These are phyloP conservation scores for Termitomyces sp. DNA, from an alignment of 768 basidiomycete species.

Conservation along the genomic window DNA sequence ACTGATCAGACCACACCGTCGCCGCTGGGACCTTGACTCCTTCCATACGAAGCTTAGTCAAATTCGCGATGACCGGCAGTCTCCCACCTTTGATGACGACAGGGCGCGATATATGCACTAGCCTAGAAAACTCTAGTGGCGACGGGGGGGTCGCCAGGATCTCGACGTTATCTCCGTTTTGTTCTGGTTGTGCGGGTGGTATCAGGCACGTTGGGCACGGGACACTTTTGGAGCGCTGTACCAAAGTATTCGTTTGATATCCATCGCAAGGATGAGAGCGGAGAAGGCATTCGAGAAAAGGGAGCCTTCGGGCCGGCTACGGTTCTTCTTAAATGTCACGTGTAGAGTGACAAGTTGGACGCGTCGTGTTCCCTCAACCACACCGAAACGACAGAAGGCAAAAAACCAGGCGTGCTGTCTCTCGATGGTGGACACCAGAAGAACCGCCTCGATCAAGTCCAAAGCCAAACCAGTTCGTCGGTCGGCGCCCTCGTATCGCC, in stretches of 20 bases:
- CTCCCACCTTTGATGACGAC: conserved; percentile 62
- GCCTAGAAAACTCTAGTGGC: conserved; percentile 60
- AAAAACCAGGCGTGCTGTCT: background rate
- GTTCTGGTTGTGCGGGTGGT: conserved; percentile 28
- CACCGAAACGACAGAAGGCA: background rate
- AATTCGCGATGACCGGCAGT: background rate
- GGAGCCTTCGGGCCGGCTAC: background rate
- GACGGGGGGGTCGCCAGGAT: conserved; percentile 53
- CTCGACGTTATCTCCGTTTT: conserved; percentile 52
- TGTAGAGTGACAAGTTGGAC: background rate
- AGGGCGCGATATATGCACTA: conserved; percentile 67
- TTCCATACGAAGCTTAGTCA: conserved; percentile 16
- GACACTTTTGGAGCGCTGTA: conserved; percentile 4
- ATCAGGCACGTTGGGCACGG: background rate
- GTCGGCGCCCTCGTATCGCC: conserved; percentile 2
- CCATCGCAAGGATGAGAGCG: conserved; percentile 13
- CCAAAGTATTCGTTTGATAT: conserved; percentile 40
- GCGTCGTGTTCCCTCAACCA: conserved; percentile 1
- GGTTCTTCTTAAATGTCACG: background rate
- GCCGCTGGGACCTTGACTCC: conserved; percentile 44
- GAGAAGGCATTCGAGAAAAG: background rate
- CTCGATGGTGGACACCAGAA: conserved; percentile 22
- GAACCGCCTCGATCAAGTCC: conserved; percentile 14
- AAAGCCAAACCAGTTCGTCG: conserved; percentile 22
- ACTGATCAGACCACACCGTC: conserved; percentile 60